Conservation (phyloP, 345 rosid genomes). For the Psidium guajava region DNA sequence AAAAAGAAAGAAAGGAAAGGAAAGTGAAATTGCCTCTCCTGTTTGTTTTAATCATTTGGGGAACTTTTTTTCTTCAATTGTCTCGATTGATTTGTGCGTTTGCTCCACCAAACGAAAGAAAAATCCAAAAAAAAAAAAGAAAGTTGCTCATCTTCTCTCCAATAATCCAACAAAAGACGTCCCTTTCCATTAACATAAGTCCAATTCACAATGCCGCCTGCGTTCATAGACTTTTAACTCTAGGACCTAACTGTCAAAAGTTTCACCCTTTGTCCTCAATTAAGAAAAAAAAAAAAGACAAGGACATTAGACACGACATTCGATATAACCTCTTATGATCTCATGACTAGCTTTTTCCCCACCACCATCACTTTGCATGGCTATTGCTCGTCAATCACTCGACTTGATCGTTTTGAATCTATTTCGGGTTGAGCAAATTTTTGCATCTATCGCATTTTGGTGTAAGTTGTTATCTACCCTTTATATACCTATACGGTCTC, state of each 20-base stretch:
- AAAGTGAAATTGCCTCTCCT: not conserved
- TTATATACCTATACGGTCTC: accelerated
- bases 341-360: not conserved
- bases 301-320: not conserved
- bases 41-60: not conserved
- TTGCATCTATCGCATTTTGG: not conserved
- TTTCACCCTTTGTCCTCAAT: not conserved
- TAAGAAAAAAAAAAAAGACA: not conserved
- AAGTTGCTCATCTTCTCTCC: not conserved
- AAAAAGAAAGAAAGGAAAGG: not conserved
- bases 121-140: not conserved
- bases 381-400: accelerated
- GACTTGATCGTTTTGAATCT: not conserved
- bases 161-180: not conserved
- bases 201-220: not conserved
- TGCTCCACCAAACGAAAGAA: not conserved
- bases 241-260: not conserved
- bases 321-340: not conserved
- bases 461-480: not conserved
- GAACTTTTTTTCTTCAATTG: not conserved
- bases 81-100: not conserved
- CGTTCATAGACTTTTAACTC: not conserved
- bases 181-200: not conserved
- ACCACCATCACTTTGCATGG: accelerated
- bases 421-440: not conserved